Base-by-base conservation (phyloP, 768 basidiomycete species). In the Russula sp. region DNA sequence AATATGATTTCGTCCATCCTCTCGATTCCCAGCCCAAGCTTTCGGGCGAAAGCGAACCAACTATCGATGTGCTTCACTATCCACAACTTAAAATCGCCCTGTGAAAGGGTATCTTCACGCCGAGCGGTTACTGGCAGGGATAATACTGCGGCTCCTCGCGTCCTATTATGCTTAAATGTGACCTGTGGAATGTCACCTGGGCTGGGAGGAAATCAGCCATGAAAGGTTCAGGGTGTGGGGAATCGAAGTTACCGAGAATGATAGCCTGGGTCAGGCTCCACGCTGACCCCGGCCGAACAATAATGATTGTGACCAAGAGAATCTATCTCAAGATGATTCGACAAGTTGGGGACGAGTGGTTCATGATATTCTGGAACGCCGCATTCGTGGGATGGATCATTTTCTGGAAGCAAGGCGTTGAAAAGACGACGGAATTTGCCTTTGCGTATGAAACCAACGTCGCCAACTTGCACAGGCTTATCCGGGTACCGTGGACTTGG, bases 351-450 rank as follows among this genome's bases (percentile, higher is more conserved):
- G 7, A 8, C 14, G n/a, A 60, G 32, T 14, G 20, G 59, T 14
- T 52, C 50, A n/a, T 60, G 32, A 26, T 30, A 22, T 3, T 56
- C 54, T 20, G 63, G 63, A 1, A 64, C 38, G 11, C 34, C 34
- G 34, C 9, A 2, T 11, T 34, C 32, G 16, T 24, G 28, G 48
- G 42, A 57, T 24, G 46, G 57, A 50, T 67, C 40, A 13, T 59
- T 5, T n/a, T 32, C 49, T 5, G 66, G 51, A 22, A 53, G 42
- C 1, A 65, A 49, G 30, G 42, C 46, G 48, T 64, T 71, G 59
- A 68, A 71, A 8, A 69, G 59, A 44, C 60, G 61, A 16, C 64
- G 64, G 36, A 69, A 71, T 28, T 49, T 30, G 36, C 70, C 70
- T 5, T 40, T 44, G 26, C 62, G 61, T 20, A 66, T 50, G 34